Evolutionary conservation across 1,284 basidiomycete genomes (phyloP), one percentile per base, ranked within the genome.

Genomic region (Kwoniella shivajii): DNA sequence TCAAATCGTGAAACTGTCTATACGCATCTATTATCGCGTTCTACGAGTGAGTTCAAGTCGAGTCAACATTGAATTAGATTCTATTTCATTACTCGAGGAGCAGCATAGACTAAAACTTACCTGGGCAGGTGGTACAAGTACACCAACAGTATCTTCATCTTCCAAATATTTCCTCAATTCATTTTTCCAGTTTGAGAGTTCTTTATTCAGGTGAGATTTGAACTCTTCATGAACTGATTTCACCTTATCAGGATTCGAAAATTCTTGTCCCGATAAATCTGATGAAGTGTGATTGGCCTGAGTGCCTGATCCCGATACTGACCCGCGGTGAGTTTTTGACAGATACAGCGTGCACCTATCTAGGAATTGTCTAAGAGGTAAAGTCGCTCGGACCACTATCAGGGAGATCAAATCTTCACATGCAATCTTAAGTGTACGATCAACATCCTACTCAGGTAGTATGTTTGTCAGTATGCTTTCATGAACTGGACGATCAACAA

Each of bases 401-500:
- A 83, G 78, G 2, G 81, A 75, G 59, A 96, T 94, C 41, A 91
- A 82, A 36, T 85, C 84, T 78, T 93, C 90, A 78, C 92, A 95
- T 0, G 86, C 86, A 27, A 81, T 81, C 69, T 90, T 89, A 41
- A 95, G 83, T 44, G 88, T 88, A 51, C 86, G 82, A 74, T 95
- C 92, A 57, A 95, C 87, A 57, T 87, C 87, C 87, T 92, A 54
- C 29, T 26, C 16, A 24, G 60, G 18, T 13, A 36, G 13, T 16
- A 14, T 16, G 45, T 6, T n/a, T 36, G 14, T 24, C 27, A 20
- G 16, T 6, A 30, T 22, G 30, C 4, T 14, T 18, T 9, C 7
- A 38, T 9, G 7, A 38, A 18, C 36, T 22, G 13, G 24, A 16
- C 18, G 11, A 22, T 39, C 49, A n/a, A 36, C 37, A 14, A 20